Conservation (phyloP, 139 green algal species). For the Closterium sp. region DNA sequence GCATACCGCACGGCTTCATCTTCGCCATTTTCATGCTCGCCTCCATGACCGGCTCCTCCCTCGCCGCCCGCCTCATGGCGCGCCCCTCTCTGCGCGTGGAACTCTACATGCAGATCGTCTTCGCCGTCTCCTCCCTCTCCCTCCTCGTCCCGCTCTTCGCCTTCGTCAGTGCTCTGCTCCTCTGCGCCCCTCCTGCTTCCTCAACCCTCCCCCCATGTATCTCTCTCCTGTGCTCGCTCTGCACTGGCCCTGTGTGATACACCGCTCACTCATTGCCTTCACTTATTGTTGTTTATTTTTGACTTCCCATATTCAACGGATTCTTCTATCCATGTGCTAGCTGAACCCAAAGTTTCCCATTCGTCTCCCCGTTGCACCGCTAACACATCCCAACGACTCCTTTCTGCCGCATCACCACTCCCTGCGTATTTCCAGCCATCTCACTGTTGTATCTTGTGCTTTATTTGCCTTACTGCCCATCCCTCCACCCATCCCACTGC, state of each 20-base stretch:
- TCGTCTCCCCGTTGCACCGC: too few relatives aligned
- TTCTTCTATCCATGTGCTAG: too few relatives aligned
- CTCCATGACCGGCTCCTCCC: conserved; percentile 69
- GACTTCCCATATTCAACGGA: too few relatives aligned
- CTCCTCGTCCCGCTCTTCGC: conserved; percentile 57
- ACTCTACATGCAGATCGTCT: conserved; percentile 84
- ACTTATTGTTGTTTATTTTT: too few relatives aligned
- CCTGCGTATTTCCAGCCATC: too few relatives aligned
- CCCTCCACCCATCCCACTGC: not conserved
- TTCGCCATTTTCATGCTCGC: conserved; percentile 93
- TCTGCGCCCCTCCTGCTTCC: not conserved
- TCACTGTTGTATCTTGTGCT: too few relatives aligned
- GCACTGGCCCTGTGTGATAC: not conserved
- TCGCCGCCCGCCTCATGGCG: conserved; percentile 57
- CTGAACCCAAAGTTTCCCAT: too few relatives aligned
- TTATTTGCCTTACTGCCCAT: too few relatives aligned
- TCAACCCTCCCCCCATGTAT: too few relatives aligned
- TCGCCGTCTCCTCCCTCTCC: conserved; percentile 57
- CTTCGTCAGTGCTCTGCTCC: conserved; percentile 18
- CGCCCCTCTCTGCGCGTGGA: conserved; percentile 26
- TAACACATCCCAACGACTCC: too few relatives aligned
- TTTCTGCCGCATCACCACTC: too few relatives aligned
- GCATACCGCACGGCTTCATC: conserved; percentile 90
- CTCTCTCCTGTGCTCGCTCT: not conserved
- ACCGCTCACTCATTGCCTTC: too few relatives aligned